Base-by-base conservation (phyloP, 805 yeast species). In the Zygosaccharomyces rouxii region DNA sequence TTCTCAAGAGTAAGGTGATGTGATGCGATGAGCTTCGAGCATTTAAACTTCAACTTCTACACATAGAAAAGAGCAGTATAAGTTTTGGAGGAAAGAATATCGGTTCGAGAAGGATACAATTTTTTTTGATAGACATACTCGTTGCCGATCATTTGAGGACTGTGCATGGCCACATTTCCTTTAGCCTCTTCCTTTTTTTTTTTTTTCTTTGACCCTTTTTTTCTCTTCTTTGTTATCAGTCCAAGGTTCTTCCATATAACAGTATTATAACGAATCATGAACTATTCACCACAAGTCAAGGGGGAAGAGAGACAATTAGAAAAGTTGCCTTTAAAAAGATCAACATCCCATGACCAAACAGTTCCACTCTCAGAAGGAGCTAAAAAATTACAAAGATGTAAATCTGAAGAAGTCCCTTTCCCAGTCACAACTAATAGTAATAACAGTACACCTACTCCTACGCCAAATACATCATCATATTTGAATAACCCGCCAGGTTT, bases 361-460 rank as follows among this genome's bases (percentile, higher is more conserved):
- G 37, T 38, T 9, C 35, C 47, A 31, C 30, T 42, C 10, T 9
- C 43, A 25, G 29, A 31, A 28, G 41, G 25, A 39, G 28, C 39
- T n/a, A 51, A 42, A 45, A 51, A 44, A 37, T 45, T 30, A 19
- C 54, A 47, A 25, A 33, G 46, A 19, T 44, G 42, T 10, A 51
- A 45, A 29, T 42, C 45, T n/a, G 55, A 51, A 18, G 55, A 48
- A 2, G 21, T 19, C 3, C 44, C 25, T 7, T 31, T 18, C 7
- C 35, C 49, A 14, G 22, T 42, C 48, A 18, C 21, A 6, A 2
- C 37, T n/a, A n/a, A 7, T n/a, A 25, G 18, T 9, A 38, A 11
- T 14, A 7, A 26, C 14, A 11, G 16, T 25, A 21, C 16, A 11
- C 16, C 39, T 21, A 21, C 16, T 4, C 16, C 39, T 21, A 22